A percentile compares a stretch with the other conserved stretches of the same genome.
Conservation (phyloP, 352 stramenopile genomes). For the Thraustotheca clavata region DNA sequence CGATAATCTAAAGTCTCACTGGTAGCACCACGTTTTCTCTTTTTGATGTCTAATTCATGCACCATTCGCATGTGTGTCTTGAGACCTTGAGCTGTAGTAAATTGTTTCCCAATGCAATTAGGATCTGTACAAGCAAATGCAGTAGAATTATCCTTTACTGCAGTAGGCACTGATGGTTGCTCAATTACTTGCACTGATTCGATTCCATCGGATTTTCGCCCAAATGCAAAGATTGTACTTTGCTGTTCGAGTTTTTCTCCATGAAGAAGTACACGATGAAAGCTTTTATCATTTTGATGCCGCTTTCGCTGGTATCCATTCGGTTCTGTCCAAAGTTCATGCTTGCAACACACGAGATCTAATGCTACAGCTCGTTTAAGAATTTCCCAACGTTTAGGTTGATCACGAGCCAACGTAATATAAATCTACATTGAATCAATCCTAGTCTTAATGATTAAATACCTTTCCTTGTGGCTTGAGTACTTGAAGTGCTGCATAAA, state of each 20-base stretch:
- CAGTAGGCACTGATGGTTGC: background rate
- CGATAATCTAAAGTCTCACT: constrained; percentile 14
- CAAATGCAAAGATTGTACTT: constrained; percentile 61
- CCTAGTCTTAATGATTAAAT: background rate
- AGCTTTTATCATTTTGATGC: constrained; percentile 83
- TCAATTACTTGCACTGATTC: background rate
- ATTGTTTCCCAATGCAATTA: constrained; percentile 46
- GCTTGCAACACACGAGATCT: constrained; percentile 36
- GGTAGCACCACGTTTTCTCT: constrained; percentile 23
- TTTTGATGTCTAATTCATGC: constrained; percentile 44
- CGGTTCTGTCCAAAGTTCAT: constrained; percentile 9
- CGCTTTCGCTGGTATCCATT: constrained; percentile 67
- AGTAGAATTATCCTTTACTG: background rate
- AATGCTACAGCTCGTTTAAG: constrained; percentile 34
- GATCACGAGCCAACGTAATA: constrained; percentile 62
- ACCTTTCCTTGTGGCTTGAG: constrained; percentile 1
- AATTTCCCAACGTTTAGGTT: constrained; percentile 70
- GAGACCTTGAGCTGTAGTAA: constrained; percentile 61
- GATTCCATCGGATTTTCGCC: constrained; percentile 15
- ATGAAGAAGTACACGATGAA: constrained; percentile 65
- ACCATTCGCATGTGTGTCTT: constrained; percentile 79
- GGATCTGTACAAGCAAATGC: constrained; percentile 33
- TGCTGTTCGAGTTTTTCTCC: constrained; percentile 55
- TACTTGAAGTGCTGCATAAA: constrained; percentile 49
- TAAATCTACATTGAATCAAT: constrained; percentile 31